Evolutionary conservation across 495 filamentous ascomycete genomes (phyloP).

Genomic region (Penicillium odoratum): DNA sequence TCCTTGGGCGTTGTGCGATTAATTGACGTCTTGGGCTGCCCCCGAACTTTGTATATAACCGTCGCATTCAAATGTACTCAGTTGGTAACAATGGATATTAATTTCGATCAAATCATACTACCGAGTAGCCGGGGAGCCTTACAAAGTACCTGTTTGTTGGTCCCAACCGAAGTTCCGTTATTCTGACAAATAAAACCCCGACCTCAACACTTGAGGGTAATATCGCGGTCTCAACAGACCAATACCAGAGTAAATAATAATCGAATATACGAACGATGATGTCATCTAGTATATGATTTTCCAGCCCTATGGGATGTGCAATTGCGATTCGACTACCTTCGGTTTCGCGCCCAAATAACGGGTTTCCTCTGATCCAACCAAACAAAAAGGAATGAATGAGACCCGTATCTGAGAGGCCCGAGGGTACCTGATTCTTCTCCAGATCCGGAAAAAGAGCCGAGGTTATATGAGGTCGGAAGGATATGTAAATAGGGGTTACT

Average conservation of each 20-base stretch:
- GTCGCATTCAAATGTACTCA: slow-evolving; percentile 3
- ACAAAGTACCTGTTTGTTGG: no score
- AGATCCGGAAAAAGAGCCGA: background rate
- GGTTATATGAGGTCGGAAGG: background rate
- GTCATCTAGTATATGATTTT: background rate
- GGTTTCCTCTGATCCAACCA: background rate
- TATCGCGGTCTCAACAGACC: no score
- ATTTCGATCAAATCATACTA: background rate
- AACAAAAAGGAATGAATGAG: background rate
- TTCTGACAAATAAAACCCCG: no score
- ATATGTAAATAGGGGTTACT: background rate
- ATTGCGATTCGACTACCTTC: background rate
- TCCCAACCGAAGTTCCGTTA: no score
- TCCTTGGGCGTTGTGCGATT: background rate
- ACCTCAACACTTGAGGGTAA: background rate
- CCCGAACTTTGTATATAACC: background rate
- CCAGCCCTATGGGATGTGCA: background rate
- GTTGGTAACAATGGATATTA: background rate
- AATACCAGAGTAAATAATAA: background rate
- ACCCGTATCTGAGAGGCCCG: background rate
- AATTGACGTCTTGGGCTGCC: background rate
- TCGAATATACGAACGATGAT: background rate
- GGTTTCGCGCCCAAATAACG: background rate
- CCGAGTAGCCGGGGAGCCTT: no score
- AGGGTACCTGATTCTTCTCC: background rate